Base-by-base conservation (phyloP, 1,284 basidiomycete species). In the Malassezia arunalokei region DNA sequence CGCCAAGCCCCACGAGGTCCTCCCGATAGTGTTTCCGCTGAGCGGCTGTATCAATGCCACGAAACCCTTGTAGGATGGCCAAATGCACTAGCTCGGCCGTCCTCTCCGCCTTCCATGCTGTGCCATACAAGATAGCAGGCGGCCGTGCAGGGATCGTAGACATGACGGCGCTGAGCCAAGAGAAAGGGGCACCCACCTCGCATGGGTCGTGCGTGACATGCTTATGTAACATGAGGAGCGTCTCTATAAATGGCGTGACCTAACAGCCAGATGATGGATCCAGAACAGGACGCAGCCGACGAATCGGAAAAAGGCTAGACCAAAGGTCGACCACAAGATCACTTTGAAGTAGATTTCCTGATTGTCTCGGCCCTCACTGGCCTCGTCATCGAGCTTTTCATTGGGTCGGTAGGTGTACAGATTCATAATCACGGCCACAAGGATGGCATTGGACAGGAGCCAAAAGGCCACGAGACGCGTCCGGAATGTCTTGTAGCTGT, bases 241-340 rank as follows among this genome's bases (percentile, higher is more conserved):
- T 63, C 57, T 65, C 63, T 8, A 66, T 47, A 56, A 65, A 35
- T 35, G 33, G 33, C 33, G 33, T 35, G 33, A 72, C 52, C 64
- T 68, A n/a, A 66, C 49, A 7, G 62, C 43, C 48, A 71, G 64
- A 4, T 68, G 41, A 45, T 60, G 62, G 46, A 69, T 27, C 68
- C 68, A 72, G 47, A 64, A 72, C 50, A 66, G 52, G 27, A 69
- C 24, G 30, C 59, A 65, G 2, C 75, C 75, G 0, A 62, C 15
- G 74, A 96, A 91, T 40, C 89, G 81, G 62, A 95, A 81, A 39
- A 81, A 75, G 5, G 86, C 80, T 20, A 96, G 32, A 6, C 75
- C 82, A 71, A 94, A 92, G 0, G 89, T 95, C 29, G 86, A 84
- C 78, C 86, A 95, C 33, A 96, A 78, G 58, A 95, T 85, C 56